These are phyloP conservation scores for Hsuehochloa calcarea DNA, from an alignment of 176 grass and related monocot genomes.

Conservation along the genomic window DNA sequence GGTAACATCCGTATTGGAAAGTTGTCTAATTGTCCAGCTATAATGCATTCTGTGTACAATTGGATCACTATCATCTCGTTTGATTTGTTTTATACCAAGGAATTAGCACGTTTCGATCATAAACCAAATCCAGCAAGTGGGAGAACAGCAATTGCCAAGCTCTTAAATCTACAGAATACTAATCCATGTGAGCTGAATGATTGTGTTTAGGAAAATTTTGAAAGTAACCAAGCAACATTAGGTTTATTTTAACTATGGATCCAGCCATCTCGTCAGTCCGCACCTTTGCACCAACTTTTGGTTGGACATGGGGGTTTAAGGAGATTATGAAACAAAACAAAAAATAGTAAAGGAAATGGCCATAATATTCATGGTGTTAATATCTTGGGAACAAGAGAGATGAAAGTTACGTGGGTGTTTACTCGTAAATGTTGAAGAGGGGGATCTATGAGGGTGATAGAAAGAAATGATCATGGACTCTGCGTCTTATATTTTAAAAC, in stretches of 20 bases:
- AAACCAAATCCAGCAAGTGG: background rate
- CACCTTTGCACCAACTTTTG: background rate
- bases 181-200: background rate
- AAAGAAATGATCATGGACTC: too few species aligned
- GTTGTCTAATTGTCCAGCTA: background rate
- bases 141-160: background rate
- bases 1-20: background rate
- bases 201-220: background rate
- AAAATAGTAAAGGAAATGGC: too few species aligned
- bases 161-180: background rate
- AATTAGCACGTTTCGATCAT: background rate
- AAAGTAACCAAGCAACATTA: background rate
- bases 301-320: too few species aligned
- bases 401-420: too few species aligned
- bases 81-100: background rate
- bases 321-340: too few species aligned
- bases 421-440: too few species aligned
- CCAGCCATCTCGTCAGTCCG: constrained; percentile 1
- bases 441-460: too few species aligned
- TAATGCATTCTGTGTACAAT: background rate
- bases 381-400: too few species aligned
- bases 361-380: too few species aligned
- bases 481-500: too few species aligned
- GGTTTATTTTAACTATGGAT: background rate
- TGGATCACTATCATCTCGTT: background rate